Evolutionary conservation across 768 basidiomycete genomes (phyloP), one percentile per base, ranked within the genome.

Genomic region (Stropharia rugosoannulata): DNA sequence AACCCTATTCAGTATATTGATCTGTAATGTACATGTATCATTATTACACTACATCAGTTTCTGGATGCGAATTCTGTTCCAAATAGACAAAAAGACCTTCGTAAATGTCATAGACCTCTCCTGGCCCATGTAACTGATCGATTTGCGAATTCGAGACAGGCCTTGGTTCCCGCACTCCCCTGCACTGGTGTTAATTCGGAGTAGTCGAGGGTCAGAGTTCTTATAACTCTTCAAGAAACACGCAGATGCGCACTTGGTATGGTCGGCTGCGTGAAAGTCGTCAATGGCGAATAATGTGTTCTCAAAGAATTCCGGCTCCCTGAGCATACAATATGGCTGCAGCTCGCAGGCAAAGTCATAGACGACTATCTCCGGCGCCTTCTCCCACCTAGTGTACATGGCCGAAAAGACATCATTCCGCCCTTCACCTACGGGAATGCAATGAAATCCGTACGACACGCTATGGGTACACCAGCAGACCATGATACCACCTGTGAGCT

Each of bases 351-450:
- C 22, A 22, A 22, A 22, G 22, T 22, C 22, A 22, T 22, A 22
- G 22, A 22, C 22, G 2, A 22, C 22, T 22, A 22, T 22, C 1
- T 22, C 4, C 4, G 22, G 22, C 22, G 22, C 22, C 22, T 22
- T 22, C 1, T 1, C 15, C 65, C 68, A 73, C 1, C 57, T 59
- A 3, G 70, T 72, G 13, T 69, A 52, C 3, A 73, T 58, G 0
- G 73, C 71, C 0, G 68, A 73, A 49, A 75, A 75, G 0, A 74
- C 69, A 58, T 75, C 68, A 49, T 75, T 73, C 0, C 68, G 49
- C 1, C 73, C 72, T 56, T 75, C 73, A 3, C 62, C 68, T n/a
- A 55, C 40, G 0, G 72, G 72, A 13, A 73, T 75, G 49, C 64
- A 68, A 45, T 73, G 69, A 44, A 73, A 73, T 0, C 71, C 67